Percentiles rank a stretch among this genome's conserved stretches.
These are phyloP conservation scores for Cenchrus americanus DNA, from an alignment of 176 grass and related monocot genomes.

Conservation along the genomic window DNA sequence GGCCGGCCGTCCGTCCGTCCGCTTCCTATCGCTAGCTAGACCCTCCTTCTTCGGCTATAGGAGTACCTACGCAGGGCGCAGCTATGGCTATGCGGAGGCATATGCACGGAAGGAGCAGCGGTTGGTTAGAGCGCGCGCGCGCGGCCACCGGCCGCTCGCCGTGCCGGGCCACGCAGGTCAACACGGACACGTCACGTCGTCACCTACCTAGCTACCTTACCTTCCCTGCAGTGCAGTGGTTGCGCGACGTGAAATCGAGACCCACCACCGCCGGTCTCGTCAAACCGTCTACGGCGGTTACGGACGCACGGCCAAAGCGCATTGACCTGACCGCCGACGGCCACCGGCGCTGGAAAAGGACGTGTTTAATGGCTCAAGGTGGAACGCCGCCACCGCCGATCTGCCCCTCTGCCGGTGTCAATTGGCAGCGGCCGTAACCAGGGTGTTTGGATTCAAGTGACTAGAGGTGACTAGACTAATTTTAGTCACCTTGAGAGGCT, in stretches of 20 bases:
- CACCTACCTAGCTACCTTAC: neutral
- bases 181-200: neutral
- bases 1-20: neutral
- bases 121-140: neutral
- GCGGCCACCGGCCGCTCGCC: neutral
- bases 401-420: neutral
- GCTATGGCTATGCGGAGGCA: too few species aligned
- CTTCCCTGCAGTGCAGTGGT: neutral
- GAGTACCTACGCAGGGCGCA: too few species aligned
- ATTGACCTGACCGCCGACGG: neutral
- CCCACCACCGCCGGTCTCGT: neutral
- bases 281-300: neutral
- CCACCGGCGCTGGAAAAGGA: neutral
- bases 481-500: too few species aligned
- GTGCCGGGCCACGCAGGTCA: conserved; percentile 18
- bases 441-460: too few species aligned
- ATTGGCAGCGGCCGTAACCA: neutral
- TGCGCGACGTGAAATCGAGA: neutral
- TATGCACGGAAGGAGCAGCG: neutral
- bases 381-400: neutral
- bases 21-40: too few species aligned
- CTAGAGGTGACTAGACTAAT: too few species aligned
- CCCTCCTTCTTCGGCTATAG: neutral
- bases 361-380: neutral
- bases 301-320: neutral